Evolutionary conservation across 352 stramenopile species (phyloP), one percentile per base, ranked within the genome.

Genomic region (Phytophthora tubulina): DNA sequence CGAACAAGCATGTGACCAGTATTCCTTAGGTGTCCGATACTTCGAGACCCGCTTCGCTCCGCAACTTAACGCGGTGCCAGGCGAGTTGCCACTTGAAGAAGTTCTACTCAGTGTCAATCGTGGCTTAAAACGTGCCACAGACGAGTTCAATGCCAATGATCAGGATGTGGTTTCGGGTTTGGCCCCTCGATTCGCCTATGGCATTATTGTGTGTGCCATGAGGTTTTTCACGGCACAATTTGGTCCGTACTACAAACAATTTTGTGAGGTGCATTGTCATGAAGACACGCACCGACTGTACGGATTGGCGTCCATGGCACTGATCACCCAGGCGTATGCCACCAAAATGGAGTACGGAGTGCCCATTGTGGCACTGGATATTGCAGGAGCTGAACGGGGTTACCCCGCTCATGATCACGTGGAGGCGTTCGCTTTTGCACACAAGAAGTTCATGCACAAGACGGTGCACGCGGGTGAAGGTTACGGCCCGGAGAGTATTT

Each of bases 181-280:
- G 15, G 90, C 88, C 9, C 91, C 90, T 3, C 69, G 35, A 3
- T 96, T 91, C 75, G 82, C 79, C 21, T 97, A 95, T 48, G 88
- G 91, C 56, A 95, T 97, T 58, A 97, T 97, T 56, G 88, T 93
- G 32, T 97, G 91, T 57, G 91, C 89, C 9, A 97, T 97, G 91
- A 80, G 91, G 44, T 94, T 92, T 75, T 97, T 97, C 75, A 89
- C 89, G 6, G 63, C 75, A n/a, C 78, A 74, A 3, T 94, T 95
- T 61, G 84, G 84, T 38, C 89, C 89, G 21, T 97, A 97, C 76
- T 97, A 95, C 63, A 57, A 85, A 61, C 79, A 93, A 17, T 96
- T 97, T 31, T 96, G 85, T 55, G 84, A 92, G 21, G 81, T 95
- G 53, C 90, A 97, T 73, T 70, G 79, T 30, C 72, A 84, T 55